phyloP scores from a whole-genome alignment of 2,329 filamentous ascomycete genomes.

The Colletotrichum paranaense region DNA sequence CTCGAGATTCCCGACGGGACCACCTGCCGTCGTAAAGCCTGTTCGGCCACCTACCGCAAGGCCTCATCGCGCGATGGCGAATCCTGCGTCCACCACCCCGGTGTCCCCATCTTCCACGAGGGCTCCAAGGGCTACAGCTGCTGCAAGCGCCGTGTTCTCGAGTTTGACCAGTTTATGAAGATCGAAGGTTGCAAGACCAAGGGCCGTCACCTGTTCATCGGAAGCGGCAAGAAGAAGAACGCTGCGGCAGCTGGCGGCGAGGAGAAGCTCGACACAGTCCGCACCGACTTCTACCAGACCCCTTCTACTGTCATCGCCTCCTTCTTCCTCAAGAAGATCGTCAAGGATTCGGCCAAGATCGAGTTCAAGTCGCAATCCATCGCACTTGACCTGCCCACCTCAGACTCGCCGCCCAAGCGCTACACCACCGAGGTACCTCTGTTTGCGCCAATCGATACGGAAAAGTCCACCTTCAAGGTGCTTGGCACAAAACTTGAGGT shows the following conservation, averaged over 20 bases:
- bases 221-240: conserved; percentile 76
- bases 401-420: conserved; percentile 80
- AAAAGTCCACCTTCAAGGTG: conserved; percentile 81
- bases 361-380: conserved; percentile 73
- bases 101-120: conserved; percentile 94
- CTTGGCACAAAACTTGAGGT: conserved; percentile 92
- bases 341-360: conserved; percentile 81
- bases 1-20: conserved; percentile 79
- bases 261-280: conserved; percentile 82
- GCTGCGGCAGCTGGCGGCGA: conserved; percentile 64
- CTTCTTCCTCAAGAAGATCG: conserved; percentile 97
- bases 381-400: conserved; percentile 85
- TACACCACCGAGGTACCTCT: conserved; percentile 81
- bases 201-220: conserved; percentile 84
- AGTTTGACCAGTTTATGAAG: conserved; percentile 98
- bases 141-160: conserved; percentile 93
- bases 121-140: conserved; percentile 98
- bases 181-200: conserved; percentile 92
- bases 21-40: conserved; percentile 82
- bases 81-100: conserved; percentile 89
- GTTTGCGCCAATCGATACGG: conserved; percentile 80
- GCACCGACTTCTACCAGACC: conserved; percentile 96
- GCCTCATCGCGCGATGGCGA: conserved; percentile 73
- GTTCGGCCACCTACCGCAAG: conserved; percentile 74
- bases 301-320: conserved; percentile 85